phyloP scores from a whole-genome alignment of 2,329 filamentous ascomycete species.

The Colletotrichum lentis region DNA sequence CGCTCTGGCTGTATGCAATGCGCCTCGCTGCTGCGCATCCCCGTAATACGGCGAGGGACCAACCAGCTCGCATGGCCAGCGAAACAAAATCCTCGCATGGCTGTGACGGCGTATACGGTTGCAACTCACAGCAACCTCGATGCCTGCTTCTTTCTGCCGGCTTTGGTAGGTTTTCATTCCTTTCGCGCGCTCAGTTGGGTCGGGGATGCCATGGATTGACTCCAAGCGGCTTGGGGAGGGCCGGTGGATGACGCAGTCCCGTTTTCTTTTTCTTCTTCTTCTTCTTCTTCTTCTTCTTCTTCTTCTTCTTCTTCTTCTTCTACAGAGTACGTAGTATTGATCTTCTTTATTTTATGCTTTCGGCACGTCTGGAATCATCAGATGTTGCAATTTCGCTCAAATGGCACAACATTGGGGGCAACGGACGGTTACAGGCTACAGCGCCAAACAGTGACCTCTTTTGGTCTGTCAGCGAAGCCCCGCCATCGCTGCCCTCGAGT shows the following conservation, averaged over 20 bases:
- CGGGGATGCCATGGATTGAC: neutral
- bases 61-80: slow-evolving; percentile 17
- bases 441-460: neutral
- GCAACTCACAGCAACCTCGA: neutral
- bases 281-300: slow-evolving; percentile 28
- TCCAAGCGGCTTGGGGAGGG: neutral
- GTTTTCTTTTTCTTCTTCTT: slow-evolving; percentile 25
- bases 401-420: slow-evolving; percentile 12
- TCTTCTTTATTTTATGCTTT: slow-evolving; percentile 20
- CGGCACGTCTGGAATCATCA: slow-evolving; percentile 22
- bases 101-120: neutral
- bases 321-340: too few species aligned
- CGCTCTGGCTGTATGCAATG: slow-evolving; percentile 17
- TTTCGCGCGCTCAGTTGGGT: too few species aligned
- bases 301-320: slow-evolving; percentile 20
- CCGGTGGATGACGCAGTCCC: slow-evolving; percentile 9
- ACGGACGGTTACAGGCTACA: neutral
- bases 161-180: too few species aligned
- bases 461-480: slow-evolving; percentile 2
- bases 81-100: slow-evolving; percentile 20
- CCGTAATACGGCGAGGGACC: slow-evolving; percentile 19
- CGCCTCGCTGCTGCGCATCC: slow-evolving; percentile 30
- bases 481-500: neutral
- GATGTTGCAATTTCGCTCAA: slow-evolving; percentile 23
- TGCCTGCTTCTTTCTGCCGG: neutral